A percentile compares a stretch with the other conserved stretches of the same genome.
Evolutionary conservation across 331 rosid genomes (phyloP).

Genomic region (Erythrophleum ivorense): DNA sequence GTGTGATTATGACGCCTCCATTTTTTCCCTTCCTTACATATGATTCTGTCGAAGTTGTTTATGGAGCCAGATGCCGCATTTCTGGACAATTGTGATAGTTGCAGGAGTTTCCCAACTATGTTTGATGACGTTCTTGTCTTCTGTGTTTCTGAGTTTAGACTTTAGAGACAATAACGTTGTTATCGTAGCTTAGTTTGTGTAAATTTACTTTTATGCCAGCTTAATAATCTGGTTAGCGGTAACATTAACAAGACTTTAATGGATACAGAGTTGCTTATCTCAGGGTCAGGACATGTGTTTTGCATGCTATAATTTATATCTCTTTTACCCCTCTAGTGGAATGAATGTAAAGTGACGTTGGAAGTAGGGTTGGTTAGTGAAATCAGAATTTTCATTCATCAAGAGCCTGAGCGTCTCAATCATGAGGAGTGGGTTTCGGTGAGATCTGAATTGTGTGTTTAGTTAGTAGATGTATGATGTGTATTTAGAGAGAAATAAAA

Average conservation of each 20-base stretch:
- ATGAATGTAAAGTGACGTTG: neutral
- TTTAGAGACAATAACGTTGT: neutral
- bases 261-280: neutral
- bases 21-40: neutral
- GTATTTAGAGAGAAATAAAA: no score
- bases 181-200: neutral
- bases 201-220: neutral
- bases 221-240: no score
- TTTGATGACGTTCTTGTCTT: neutral
- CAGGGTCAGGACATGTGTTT: neutral
- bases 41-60: constrained; percentile 28
- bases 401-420: neutral
- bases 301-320: neutral
- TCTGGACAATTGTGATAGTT: neutral
- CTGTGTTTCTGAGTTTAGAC: no score
- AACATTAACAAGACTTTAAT: neutral
- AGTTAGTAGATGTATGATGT: no score
- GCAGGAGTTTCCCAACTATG: neutral
- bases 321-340: neutral
- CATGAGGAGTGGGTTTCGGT: no score
- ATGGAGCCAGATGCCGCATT: neutral
- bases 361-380: neutral
- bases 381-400: neutral
- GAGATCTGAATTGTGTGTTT: no score
- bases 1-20: neutral